A percentile compares a stretch with the other conserved stretches of the same genome.
Conservation (phyloP, 2,329 filamentous ascomycete species). For the Trichoderma oligosporum region DNA sequence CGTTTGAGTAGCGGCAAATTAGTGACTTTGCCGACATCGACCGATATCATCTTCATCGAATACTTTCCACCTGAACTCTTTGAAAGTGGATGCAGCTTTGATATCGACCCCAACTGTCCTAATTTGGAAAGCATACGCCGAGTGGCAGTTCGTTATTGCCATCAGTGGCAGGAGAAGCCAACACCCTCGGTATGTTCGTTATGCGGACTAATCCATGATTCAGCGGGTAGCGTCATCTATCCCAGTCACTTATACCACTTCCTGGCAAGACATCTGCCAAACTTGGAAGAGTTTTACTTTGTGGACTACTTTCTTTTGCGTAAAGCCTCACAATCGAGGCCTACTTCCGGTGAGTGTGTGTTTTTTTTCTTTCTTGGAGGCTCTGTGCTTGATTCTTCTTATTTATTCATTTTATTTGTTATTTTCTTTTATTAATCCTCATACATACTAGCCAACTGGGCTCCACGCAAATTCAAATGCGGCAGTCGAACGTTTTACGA, state of each 20-base stretch:
- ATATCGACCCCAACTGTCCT: constrained; percentile 27
- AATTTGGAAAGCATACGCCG: constrained; percentile 35
- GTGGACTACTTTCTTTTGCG: constrained; percentile 42
- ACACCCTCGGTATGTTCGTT: constrained; percentile 28
- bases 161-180: constrained; percentile 38
- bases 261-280: constrained; percentile 39
- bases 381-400: no score
- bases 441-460: neutral
- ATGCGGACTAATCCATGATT: constrained; percentile 34
- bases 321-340: constrained; percentile 18
- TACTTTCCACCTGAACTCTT: constrained; percentile 33
- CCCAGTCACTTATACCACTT: constrained; percentile 45
- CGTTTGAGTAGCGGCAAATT: constrained; percentile 28
- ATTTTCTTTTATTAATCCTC: neutral
- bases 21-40: constrained; percentile 29
- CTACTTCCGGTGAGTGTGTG: neutral
- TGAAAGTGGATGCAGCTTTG: constrained; percentile 28
- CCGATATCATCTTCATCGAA: constrained; percentile 35
- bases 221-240: constrained; percentile 28
- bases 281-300: constrained; percentile 43
- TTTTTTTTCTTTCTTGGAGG: no score
- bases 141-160: constrained; percentile 42
- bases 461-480: constrained; percentile 4
- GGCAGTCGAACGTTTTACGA: constrained; percentile 33
- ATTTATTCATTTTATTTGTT: neutral